Evolutionary conservation across 306 rosid species (phyloP), one percentile per base, ranked within the genome.

Genomic region (Arachis stenosperma): DNA sequence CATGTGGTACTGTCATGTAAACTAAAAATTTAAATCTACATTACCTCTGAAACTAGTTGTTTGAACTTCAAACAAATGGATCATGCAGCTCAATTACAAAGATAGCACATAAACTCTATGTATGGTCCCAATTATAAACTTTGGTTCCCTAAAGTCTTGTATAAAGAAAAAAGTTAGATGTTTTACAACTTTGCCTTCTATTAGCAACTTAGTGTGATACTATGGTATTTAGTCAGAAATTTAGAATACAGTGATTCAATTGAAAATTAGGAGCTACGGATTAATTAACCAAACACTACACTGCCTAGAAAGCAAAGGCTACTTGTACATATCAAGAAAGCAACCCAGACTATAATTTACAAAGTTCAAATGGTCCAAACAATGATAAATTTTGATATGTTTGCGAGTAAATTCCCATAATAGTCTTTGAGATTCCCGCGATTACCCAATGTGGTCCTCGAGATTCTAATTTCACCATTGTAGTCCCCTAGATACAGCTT

Each of bases 51-150:
- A 51, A 60, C 48, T 62, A 77, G 60, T 60, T 5, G 9, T 44
- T 65, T 27, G 46, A 77, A 78, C 74, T 64, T 78, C 54, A 56
- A 73, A 77, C 13, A 15, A 76, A 54, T 22, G 47, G 66, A 52
- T 17, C 69, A 66, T 48, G 64, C 63, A 48, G 37, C 36, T 51
- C 22, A 75, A 70, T 30, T 65, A 53, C 55, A 64, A 30, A 69
- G 9, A 66, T 33, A 33, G 4, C 4, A 33, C 37, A 0, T 33
- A 33, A 33, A 33, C 37, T 0, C 4, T 33, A 42, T 42, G 7
- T 10, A 41, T 7, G 13, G 43, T 6, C 12, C 14, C 53, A 44
- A 71, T 47, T 59, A 37, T 5, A 52, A 36, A 68, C 14, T 6
- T 7, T 5, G 36, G 61, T 39, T 6, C 63, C 53, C 8, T 69